These are phyloP conservation scores for Fomitopsis pinicola DNA, from an alignment of 1,284 basidiomycete genomes.

Conservation along the genomic window DNA sequence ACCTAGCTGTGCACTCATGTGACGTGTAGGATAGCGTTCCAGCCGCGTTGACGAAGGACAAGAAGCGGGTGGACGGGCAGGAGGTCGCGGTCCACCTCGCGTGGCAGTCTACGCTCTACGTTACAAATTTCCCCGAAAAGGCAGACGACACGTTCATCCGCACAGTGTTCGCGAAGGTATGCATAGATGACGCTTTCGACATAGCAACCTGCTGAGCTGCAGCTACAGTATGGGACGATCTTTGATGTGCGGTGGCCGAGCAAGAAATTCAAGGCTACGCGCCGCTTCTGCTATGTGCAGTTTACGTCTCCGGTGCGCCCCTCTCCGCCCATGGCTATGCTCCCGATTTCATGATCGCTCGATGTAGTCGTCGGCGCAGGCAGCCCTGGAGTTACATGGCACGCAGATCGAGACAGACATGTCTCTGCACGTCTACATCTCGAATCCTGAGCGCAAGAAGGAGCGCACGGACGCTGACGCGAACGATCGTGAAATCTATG, in stretches of 20 bases:
- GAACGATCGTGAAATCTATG: constrained; percentile 80
- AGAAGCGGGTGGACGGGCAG: constrained; percentile 73
- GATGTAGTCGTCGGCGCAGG: constrained; percentile 64
- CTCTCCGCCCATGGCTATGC: not conserved
- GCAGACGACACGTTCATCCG: constrained; percentile 80
- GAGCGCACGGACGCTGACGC: constrained; percentile 83
- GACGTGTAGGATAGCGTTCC: constrained; percentile 68
- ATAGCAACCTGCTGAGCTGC: not conserved
- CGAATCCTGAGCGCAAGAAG: constrained; percentile 87
- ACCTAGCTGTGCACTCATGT: not conserved
- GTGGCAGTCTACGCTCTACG: constrained; percentile 93
- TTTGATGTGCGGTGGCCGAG: constrained; percentile 98
- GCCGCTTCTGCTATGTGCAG: constrained; percentile 95
- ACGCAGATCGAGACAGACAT: constrained; percentile 67
- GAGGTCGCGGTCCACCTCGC: constrained; percentile 85
- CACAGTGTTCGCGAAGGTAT: constrained; percentile 74
- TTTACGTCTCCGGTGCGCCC: constrained; percentile 75
- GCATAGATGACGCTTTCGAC: not conserved
- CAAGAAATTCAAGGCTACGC: constrained; percentile 87
- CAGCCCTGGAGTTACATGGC: constrained; percentile 75
- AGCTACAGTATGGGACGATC: constrained; percentile 74
- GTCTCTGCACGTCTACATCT: constrained; percentile 78
- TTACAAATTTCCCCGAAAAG: constrained; percentile 92
- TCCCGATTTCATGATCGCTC: not conserved
- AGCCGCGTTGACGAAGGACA: constrained; percentile 88